phyloP scores from a whole-genome alignment of 176 grass and related monocot genomes.

The Hordeum vulgare region DNA sequence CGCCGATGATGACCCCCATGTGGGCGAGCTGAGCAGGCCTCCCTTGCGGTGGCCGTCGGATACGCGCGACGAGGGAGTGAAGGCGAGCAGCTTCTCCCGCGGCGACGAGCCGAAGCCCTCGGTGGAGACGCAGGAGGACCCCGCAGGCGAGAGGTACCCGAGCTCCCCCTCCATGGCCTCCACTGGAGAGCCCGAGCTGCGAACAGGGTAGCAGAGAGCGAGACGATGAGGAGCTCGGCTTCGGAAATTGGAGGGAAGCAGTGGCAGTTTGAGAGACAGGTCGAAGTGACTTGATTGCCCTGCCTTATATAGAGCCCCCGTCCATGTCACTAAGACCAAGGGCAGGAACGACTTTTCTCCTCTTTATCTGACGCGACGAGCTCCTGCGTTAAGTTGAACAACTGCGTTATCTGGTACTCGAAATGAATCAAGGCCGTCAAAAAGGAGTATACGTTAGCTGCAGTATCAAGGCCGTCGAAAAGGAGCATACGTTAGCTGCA shows the following conservation, averaged over 20 bases:
- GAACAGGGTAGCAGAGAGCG: conserved; percentile 22
- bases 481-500: too few relatives aligned
- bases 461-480: neutral
- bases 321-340: neutral
- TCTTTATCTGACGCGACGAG: neutral
- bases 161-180: conserved; percentile 34
- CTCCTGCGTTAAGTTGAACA: neutral
- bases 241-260: conserved; percentile 38
- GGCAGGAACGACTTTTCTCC: neutral
- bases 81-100: conserved; percentile 9
- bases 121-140: conserved; percentile 9
- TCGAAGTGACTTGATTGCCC: conserved; percentile 12
- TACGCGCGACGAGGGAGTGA: conserved; percentile 21
- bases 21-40: neutral
- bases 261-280: conserved; percentile 14
- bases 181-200: conserved; percentile 13
- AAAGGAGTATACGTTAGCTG: too few relatives aligned
- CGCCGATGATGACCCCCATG: neutral
- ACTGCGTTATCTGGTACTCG: neutral
- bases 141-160: neutral
- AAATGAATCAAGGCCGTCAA: too few relatives aligned
- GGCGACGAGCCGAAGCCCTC: neutral
- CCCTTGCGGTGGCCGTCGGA: conserved; percentile 7
- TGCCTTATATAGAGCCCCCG: conserved; percentile 20
- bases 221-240: conserved; percentile 10